These are phyloP conservation scores for Casaregolazyma suthepensis DNA, from an alignment of 1,139 yeast genomes.

Conservation along the genomic window DNA sequence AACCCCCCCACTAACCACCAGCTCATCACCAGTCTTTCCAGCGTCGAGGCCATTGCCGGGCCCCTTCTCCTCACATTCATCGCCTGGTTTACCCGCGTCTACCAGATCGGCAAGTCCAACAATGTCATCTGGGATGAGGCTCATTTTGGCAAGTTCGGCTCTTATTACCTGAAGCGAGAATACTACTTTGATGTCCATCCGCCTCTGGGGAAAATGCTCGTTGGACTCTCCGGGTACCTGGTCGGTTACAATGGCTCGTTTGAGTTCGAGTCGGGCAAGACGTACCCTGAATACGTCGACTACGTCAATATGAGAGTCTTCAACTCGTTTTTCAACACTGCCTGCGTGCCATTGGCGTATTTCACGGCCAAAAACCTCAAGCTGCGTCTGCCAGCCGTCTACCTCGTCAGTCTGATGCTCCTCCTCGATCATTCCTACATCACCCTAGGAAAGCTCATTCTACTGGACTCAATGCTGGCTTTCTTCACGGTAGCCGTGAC, in stretches of 20 bases:
- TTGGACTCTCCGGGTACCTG: slow-evolving; percentile 87
- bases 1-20: no score
- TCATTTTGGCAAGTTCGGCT: slow-evolving; percentile 60
- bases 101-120: slow-evolving; percentile 55
- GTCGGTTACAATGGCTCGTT: slow-evolving; percentile 96
- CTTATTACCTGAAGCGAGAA: slow-evolving; percentile 35
- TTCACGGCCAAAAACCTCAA: slow-evolving; percentile 85
- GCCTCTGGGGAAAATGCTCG: slow-evolving; percentile 95
- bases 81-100: slow-evolving; percentile 63
- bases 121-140: slow-evolving; percentile 96
- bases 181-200: slow-evolving; percentile 89
- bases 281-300: slow-evolving; percentile 80
- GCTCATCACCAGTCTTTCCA: slow-evolving; percentile 13
- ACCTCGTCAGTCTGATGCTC: slow-evolving; percentile 87
- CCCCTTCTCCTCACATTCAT: slow-evolving; percentile 55
- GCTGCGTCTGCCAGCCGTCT: slow-evolving; percentile 70
- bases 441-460: slow-evolving; percentile 84
- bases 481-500: slow-evolving; percentile 86
- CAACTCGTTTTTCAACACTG: slow-evolving; percentile 83
- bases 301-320: slow-evolving; percentile 90
- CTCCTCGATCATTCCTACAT: slow-evolving; percentile 79
- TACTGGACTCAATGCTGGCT: slow-evolving; percentile 92
- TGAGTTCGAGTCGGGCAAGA: slow-evolving; percentile 84
- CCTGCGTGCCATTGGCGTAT: slow-evolving; percentile 91
- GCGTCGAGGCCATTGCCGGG: slow-evolving; percentile 43